Conservation (phyloP, 2,329 filamentous ascomycete genomes). For the Hymenoscyphus fructigenus region DNA sequence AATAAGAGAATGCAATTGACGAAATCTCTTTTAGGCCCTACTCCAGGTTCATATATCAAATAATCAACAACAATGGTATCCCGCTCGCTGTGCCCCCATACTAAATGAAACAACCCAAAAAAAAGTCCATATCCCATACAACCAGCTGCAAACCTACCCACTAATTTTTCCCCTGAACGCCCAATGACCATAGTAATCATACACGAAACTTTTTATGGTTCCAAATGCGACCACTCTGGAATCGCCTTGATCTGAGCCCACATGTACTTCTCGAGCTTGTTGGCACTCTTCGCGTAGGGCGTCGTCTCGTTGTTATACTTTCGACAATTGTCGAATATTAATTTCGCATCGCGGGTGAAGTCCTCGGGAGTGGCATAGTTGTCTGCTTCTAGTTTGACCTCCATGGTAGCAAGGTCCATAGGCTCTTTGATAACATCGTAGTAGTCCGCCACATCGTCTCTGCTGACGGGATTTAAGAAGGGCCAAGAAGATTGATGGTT, state of each 20-base stretch:
- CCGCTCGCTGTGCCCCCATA: too few species aligned
- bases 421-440: constrained; percentile 98
- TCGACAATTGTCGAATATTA: constrained; percentile 93
- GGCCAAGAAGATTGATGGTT: constrained; percentile 94
- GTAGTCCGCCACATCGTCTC: constrained; percentile 96
- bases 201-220: constrained; percentile 18
- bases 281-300: constrained; percentile 91
- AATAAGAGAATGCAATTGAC: too few species aligned
- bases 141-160: too few species aligned
- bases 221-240: constrained; percentile 76
- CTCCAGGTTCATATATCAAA: too few species aligned
- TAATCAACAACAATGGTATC: too few species aligned
- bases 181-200: neutral
- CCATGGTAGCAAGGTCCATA: constrained; percentile 97
- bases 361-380: constrained; percentile 89
- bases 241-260: constrained; percentile 89
- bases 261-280: constrained; percentile 92
- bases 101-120: too few species aligned
- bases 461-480: constrained; percentile 89
- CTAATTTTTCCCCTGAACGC: neutral
- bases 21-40: too few species aligned
- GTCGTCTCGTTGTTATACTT: constrained; percentile 96
- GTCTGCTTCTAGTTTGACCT: constrained; percentile 90
- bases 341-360: constrained; percentile 82
- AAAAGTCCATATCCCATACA: too few species aligned